These are phyloP conservation scores for Colletotrichum godetiae DNA, from an alignment of 2,329 filamentous ascomycete genomes.

Conservation along the genomic window DNA sequence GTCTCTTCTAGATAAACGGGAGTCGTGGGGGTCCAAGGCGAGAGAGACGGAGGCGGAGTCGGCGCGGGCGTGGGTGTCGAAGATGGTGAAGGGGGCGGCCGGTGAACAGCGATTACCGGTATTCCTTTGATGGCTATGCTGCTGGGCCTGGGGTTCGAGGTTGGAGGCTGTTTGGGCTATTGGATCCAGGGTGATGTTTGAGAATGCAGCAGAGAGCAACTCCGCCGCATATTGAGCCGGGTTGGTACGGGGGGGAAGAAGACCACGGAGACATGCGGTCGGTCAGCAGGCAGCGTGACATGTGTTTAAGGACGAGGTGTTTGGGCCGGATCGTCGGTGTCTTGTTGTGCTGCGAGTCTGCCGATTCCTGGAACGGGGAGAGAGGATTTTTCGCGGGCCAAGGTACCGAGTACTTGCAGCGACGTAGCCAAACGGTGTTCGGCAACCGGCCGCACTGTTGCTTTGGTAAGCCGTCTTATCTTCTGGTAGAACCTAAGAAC, in stretches of 20 bases:
- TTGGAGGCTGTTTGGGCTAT: constrained; percentile 54
- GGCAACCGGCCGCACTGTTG: neutral
- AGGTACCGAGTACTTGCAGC: constrained; percentile 27
- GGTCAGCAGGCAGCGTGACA: constrained; percentile 36
- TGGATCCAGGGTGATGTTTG: constrained; percentile 67
- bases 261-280: constrained; percentile 36
- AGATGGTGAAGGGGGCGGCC: constrained; percentile 36
- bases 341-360: constrained; percentile 36
- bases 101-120: constrained; percentile 33
- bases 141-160: constrained; percentile 45
- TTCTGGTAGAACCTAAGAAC: neutral
- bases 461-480: neutral
- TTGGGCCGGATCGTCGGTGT: constrained; percentile 36
- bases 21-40: constrained; percentile 35
- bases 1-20: constrained; percentile 61
- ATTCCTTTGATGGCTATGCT: constrained; percentile 35
- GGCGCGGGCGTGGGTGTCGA: constrained; percentile 33
- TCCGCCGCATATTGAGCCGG: constrained; percentile 66
- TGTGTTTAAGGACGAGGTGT: constrained; percentile 30
- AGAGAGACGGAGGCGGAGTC: constrained; percentile 38
- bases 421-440: neutral
- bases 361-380: constrained; percentile 2
- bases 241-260: constrained; percentile 30
- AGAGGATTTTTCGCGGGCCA: constrained; percentile 32
- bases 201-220: constrained; percentile 65